These are phyloP conservation scores for Neurospora intermedia DNA, from an alignment of 495 filamentous ascomycete species.

Conservation along the genomic window DNA sequence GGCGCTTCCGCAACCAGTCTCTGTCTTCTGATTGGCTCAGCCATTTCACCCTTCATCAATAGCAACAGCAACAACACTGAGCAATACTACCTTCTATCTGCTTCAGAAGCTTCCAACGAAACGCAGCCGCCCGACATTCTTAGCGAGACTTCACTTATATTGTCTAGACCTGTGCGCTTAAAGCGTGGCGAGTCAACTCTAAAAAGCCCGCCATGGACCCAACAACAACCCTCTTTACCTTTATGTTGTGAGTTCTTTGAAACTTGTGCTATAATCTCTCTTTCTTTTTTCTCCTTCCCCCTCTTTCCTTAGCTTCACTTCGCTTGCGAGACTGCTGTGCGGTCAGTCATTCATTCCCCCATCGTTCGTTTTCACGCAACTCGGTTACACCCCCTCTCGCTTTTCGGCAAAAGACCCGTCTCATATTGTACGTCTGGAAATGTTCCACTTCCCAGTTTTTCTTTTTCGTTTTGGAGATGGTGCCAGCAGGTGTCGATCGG, in stretches of 20 bases:
- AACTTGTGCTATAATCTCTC: slow-evolving; percentile 4
- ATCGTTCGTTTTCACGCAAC: neutral
- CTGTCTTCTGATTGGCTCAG: slow-evolving; percentile 19
- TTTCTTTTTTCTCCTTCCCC: slow-evolving; percentile 29
- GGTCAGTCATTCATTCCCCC: neutral
- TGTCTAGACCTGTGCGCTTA: slow-evolving; percentile 12
- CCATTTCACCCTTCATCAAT: slow-evolving; percentile 12
- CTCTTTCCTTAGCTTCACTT: slow-evolving; percentile 8
- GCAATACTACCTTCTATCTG: slow-evolving; percentile 1
- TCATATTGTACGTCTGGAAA: neutral
- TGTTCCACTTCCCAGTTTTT: neutral
- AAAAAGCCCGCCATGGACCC: slow-evolving; percentile 40
- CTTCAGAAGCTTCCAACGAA: slow-evolving; percentile 2
- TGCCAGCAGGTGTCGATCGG: neutral
- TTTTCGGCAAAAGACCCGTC: neutral
- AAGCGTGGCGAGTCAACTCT: slow-evolving; percentile 15
- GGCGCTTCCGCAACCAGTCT: slow-evolving; percentile 21
- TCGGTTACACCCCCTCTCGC: slow-evolving; percentile 3
- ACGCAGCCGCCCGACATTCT: slow-evolving; percentile 5
- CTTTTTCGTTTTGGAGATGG: neutral
- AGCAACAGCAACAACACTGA: slow-evolving; percentile 1
- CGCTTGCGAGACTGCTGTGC: slow-evolving; percentile 6
- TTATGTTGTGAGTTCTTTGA: slow-evolving; percentile 52
- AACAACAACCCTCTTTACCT: slow-evolving; percentile 67
- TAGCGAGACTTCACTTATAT: slow-evolving; percentile 14